Evolutionary conservation across 257 asterid species (phyloP).

Genomic region (Penstemon barbatus): DNA sequence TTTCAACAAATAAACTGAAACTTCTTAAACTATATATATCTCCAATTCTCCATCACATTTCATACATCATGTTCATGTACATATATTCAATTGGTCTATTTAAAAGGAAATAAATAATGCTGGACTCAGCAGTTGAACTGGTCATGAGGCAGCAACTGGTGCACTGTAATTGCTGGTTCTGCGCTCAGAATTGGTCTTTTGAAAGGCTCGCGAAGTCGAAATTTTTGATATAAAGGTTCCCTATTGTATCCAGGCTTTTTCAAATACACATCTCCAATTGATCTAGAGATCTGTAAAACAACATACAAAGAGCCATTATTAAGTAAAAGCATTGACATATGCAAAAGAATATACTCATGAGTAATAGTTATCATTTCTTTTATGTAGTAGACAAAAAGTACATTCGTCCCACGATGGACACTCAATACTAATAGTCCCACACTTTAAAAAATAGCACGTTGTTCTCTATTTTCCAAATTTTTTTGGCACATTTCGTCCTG

Average conservation of each 20-base stretch:
- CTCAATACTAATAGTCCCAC: no score
- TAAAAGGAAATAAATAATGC: no score
- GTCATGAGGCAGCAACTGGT: conserved; percentile 61
- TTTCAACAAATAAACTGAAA: no score
- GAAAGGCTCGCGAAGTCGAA: conserved; percentile 66
- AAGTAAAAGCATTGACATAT: background rate
- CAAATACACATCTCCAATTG: conserved; percentile 69
- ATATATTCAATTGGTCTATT: no score
- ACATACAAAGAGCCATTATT: conserved; percentile 10
- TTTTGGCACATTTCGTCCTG: no score
- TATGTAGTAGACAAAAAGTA: background rate
- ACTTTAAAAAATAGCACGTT: no score
- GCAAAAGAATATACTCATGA: conserved; percentile 8
- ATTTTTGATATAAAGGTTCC: conserved; percentile 66
- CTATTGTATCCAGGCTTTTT: conserved; percentile 62
- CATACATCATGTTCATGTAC: no score
- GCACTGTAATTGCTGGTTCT: conserved; percentile 58
- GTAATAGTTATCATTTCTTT: background rate
- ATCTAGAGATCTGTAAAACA: conserved; percentile 51
- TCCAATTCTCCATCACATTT: no score
- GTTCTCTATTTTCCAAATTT: no score
- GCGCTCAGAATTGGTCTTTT: conserved; percentile 65
- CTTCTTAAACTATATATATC: no score
- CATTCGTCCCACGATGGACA: background rate
- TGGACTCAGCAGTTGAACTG: no score